Percentiles rank a stretch among this genome's conserved stretches.
Evolutionary conservation across 768 basidiomycete genomes (phyloP).

Genomic region (Suillus tomentosus): DNA sequence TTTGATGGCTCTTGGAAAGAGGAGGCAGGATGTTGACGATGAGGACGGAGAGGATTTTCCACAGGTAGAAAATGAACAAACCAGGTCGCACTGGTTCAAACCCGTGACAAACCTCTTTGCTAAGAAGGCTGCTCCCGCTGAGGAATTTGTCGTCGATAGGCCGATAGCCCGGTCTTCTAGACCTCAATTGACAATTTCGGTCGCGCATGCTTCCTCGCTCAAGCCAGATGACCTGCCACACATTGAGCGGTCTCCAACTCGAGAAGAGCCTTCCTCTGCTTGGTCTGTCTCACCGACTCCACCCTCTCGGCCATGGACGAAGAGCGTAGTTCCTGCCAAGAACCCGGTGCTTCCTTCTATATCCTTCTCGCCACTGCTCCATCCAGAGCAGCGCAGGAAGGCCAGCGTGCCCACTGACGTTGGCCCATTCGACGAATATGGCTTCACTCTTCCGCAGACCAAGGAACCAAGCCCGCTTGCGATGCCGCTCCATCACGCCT

Average conservation of each 20-base stretch:
- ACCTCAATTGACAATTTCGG: slow-evolving; percentile 45
- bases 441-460: slow-evolving; percentile 23
- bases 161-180: slow-evolving; percentile 21
- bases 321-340: slow-evolving; percentile 22
- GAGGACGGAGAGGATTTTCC: slow-evolving; percentile 26
- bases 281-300: slow-evolving; percentile 36
- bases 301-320: slow-evolving; percentile 28
- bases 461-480: slow-evolving; percentile 32
- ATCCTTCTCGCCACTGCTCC: slow-evolving; percentile 34
- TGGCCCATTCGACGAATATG: slow-evolving; percentile 28
- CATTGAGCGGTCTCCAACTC: slow-evolving; percentile 30
- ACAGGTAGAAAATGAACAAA: slow-evolving; percentile 22
- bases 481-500: slow-evolving; percentile 47
- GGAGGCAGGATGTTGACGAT: slow-evolving; percentile 36
- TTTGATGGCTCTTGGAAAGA: slow-evolving; percentile 48
- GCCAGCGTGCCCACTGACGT: slow-evolving; percentile 41
- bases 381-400: slow-evolving; percentile 33
- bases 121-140: slow-evolving; percentile 21
- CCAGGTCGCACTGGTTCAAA: slow-evolving; percentile 38
- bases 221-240: slow-evolving; percentile 29
- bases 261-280: slow-evolving; percentile 28
- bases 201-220: slow-evolving; percentile 39
- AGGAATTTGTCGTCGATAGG: slow-evolving; percentile 25
- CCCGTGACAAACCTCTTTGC: slow-evolving; percentile 35
- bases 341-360: slow-evolving; percentile 39